Evolutionary conservation across 805 yeast species (phyloP), one percentile per base, ranked within the genome.

Genomic region (Suhomyces sp.): DNA sequence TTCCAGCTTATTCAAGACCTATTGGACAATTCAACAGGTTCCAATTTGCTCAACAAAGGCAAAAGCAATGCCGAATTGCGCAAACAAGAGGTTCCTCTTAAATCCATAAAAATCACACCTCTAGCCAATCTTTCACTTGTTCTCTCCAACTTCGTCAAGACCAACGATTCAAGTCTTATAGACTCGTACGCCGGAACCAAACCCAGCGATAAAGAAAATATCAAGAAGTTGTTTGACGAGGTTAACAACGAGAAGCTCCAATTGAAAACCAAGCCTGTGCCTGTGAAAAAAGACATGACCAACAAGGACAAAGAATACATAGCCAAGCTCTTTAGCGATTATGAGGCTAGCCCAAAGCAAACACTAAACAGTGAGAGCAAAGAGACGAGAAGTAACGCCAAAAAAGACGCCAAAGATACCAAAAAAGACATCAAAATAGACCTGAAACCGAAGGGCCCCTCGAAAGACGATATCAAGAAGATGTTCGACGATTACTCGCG

Each of bases 101-200:
- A 57, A 29, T 57, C 56, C 12, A 57, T 70, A 5, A 65, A 62
- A 10, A 66, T 70, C 4, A 60, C 65, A 6, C 86, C 88, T 0
- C 62, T 85, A 41, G 66, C 72, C 1, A 77, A 80, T 53, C 68
- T 85, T 53, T 79, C 81, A 23, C 65, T 87, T 54, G 72, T 77
- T 0, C 67, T 86, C 2, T 74, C 86, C 3, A 82, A 80, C 52
- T 84, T 87, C 62, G 82, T 80, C 40, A 70, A 73, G 17, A 58
- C 76, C 0, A 72, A 69, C 31, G 70, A 74, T 13, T 61, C 64
- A 12, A 61, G 62, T 27, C 62, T 74, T 38, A 72, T 68, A 24
- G 78, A 72, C 50, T 42, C 70, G 1, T 72, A 70, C 51, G 58
- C 65, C 5, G 48, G 31, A 4, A 26, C 33, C 24, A 29, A 45